Percentiles rank a stretch among this genome's conserved stretches.
Conservation (phyloP, 2,329 filamentous ascomycete species). For the Didymella segeticola region DNA sequence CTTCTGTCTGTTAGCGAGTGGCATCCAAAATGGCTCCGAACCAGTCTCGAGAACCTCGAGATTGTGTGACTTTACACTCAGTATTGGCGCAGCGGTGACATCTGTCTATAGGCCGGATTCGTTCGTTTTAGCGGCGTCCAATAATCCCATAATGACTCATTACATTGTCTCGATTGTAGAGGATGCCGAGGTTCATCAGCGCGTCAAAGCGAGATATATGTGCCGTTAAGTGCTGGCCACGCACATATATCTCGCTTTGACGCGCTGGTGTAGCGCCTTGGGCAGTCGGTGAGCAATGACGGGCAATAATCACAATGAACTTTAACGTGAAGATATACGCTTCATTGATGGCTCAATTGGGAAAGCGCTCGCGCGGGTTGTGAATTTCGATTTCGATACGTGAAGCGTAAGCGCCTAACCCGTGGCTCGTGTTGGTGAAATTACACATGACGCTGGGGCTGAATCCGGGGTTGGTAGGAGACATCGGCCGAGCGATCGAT, state of each 20-base stretch:
- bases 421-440: conserved; percentile 9
- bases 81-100: no score
- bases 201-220: neutral
- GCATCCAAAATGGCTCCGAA: no score
- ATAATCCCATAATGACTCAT: neutral
- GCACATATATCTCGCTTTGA: neutral
- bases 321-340: neutral
- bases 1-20: no score
- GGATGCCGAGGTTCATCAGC: neutral
- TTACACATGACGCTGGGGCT: conserved; percentile 12
- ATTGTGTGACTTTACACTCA: no score
- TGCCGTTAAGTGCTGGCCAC: neutral
- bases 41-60: no score
- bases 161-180: neutral
- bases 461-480: neutral
- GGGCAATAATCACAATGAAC: neutral
- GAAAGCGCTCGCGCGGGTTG: neutral
- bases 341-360: neutral
- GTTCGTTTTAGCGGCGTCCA: neutral
- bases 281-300: neutral
- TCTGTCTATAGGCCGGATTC: neutral
- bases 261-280: neutral
- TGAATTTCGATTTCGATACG: neutral
- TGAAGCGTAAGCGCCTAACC: neutral
- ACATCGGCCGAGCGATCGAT: conserved; percentile 3